Base-by-base conservation (phyloP, 805 yeast species). In the Isabelozyma rhagii region DNA sequence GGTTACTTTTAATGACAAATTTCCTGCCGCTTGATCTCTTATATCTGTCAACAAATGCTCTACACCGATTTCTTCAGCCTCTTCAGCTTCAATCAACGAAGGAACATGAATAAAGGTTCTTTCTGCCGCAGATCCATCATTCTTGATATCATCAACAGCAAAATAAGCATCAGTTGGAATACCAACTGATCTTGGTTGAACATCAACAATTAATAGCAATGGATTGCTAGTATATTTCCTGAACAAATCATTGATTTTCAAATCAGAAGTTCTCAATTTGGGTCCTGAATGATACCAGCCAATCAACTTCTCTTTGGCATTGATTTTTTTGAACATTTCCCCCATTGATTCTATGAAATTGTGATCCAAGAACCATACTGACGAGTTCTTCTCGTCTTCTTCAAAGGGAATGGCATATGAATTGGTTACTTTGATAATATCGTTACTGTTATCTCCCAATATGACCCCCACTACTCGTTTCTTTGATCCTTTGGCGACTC, bases 271-370 rank as follows among this genome's bases (percentile, higher is more conserved):
- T 59, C 83, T 84, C 56, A 96, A 79, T 67, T 91, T 91, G 15
- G 98, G 97, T 4, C 99, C 99, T 8, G 97, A 86, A 69, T 94
- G 99, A 67, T 94, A 94, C 99, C 99, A 94, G n/a, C 99, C 99
- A 64, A 94, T 84, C 44, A 94, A 78, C 66, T 84, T 89, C 68
- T 94, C 99, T 71, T 89, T 92, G 15, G 99, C 99, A 72, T 92
- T 96, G 67, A 94, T 92, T 68, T 96, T 94, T 66, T 89, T 90
- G 73, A 91, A 93, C 99, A 94, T 94, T 58, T 91, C 97, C 55
- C 91, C 86, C 99, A 94, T 94, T 48, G 88, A 82, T 64, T 93
- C 98, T 51, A 94, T 89, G 67, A 85, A 94, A 67, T 94, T 93
- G 72, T 94, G 99, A 66, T 94, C 99, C 60, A 94, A 74, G 64